A percentile compares a stretch with the other conserved stretches of the same genome.
phyloP scores from a whole-genome alignment of 2,329 filamentous ascomycete species.

The Colletotrichum theobromicola region DNA sequence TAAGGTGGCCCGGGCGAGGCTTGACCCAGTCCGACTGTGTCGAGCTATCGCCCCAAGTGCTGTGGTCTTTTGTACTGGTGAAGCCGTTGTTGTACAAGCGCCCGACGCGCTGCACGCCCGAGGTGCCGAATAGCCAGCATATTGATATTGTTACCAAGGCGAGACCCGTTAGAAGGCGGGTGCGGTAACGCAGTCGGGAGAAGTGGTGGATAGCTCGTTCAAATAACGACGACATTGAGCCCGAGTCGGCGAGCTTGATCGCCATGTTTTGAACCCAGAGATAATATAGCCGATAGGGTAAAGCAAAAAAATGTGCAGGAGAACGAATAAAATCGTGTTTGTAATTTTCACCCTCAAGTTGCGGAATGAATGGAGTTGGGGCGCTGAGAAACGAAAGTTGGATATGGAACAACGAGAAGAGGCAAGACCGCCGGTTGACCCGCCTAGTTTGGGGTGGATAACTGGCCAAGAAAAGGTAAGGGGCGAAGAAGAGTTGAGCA shows the following conservation, averaged over 20 bases:
- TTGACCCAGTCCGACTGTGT: too few species aligned
- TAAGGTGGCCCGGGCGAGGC: too few species aligned
- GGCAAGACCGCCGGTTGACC: not conserved
- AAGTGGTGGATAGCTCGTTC: not conserved
- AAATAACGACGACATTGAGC: not conserved
- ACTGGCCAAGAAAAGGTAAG: not conserved
- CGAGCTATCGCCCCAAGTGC: too few species aligned
- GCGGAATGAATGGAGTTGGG: too few species aligned
- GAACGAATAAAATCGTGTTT: too few species aligned
- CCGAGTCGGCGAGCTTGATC: not conserved
- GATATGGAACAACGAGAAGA: too few species aligned
- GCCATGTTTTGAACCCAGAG: not conserved
- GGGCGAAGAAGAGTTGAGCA: not conserved
- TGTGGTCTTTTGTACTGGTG: too few species aligned
- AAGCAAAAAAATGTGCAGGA: not conserved
- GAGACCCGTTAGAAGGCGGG: not conserved
- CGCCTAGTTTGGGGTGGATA: not conserved
- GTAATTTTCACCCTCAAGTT: too few species aligned
- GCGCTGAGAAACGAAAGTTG: too few species aligned
- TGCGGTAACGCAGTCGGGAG: not conserved
- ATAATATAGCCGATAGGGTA: not conserved
- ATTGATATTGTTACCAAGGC: not conserved
- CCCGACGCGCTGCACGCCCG: not conserved
- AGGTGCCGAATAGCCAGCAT: not conserved
- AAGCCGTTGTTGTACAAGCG: too few species aligned